Percentiles rank a stretch among this genome's conserved stretches.
Evolutionary conservation across 768 basidiomycete genomes (phyloP).

Genomic region (Mycena sanguinolenta): DNA sequence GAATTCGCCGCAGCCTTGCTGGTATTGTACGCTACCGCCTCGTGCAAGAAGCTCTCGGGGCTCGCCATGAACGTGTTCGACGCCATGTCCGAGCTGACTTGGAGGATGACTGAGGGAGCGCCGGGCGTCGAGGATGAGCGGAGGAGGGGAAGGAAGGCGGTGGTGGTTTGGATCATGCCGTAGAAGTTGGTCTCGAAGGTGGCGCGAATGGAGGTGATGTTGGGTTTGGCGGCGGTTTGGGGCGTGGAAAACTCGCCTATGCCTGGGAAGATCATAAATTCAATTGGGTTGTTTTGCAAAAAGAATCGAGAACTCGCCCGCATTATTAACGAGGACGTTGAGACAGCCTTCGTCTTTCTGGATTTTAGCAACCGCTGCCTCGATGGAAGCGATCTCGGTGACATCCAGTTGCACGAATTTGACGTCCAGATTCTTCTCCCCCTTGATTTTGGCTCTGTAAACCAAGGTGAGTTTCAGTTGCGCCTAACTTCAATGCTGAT

Average conservation of each 20-base stretch:
- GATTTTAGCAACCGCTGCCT: slow-evolving; percentile 51
- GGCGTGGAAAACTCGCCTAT: slow-evolving; percentile 44
- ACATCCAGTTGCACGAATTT: slow-evolving; percentile 56
- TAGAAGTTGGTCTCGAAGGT: slow-evolving; percentile 60
- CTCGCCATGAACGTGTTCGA: slow-evolving; percentile 14
- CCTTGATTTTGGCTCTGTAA: slow-evolving; percentile 48
- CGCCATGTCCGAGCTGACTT: slow-evolving; percentile 46
- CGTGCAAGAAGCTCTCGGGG: background rate
- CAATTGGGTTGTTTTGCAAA: too few relatives aligned
- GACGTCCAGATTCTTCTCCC: slow-evolving; percentile 45
- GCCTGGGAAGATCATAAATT: slow-evolving; percentile 34
- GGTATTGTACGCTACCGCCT: slow-evolving; percentile 21
- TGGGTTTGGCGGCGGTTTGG: slow-evolving; percentile 52
- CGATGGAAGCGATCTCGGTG: slow-evolving; percentile 49
- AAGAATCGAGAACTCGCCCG: slow-evolving; percentile 42
- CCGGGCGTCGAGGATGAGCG: slow-evolving; percentile 40
- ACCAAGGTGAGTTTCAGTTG: background rate
- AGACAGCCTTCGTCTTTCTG: slow-evolving; percentile 55
- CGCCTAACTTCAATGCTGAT: background rate
- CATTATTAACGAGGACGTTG: slow-evolving; percentile 63
- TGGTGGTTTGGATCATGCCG: slow-evolving; percentile 59
- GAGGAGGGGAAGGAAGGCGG: slow-evolving; percentile 56
- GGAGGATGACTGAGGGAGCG: slow-evolving; percentile 52
- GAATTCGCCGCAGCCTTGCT: slow-evolving; percentile 29
- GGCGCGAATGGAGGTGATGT: slow-evolving; percentile 49